These are phyloP conservation scores for Glycine tomentella DNA, from an alignment of 306 rosid species.

Conservation along the genomic window DNA sequence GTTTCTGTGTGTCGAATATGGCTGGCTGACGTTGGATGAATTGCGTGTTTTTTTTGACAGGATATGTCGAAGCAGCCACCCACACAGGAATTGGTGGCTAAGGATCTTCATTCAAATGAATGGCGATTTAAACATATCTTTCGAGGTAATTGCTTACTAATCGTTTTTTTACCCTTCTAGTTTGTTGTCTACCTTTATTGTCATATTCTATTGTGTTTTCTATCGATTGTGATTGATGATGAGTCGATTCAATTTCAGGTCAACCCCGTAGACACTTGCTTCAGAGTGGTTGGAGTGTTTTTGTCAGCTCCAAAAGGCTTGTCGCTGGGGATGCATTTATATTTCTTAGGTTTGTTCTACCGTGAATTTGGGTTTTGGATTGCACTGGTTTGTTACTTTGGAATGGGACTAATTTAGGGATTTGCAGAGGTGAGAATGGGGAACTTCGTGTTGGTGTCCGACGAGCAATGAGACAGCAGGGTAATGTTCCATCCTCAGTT, in stretches of 20 bases:
- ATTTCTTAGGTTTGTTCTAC: conserved; percentile 71
- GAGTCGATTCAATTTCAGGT: conserved; percentile 59
- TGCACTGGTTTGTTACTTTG: background rate
- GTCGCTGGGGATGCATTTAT: conserved; percentile 96
- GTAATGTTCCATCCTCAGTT: conserved; percentile 84
- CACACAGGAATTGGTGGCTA: conserved; percentile 85
- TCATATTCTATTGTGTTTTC: no score
- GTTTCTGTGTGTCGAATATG: background rate
- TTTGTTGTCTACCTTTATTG: background rate
- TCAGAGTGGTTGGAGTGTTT: conserved; percentile 98
- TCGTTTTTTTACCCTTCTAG: background rate
- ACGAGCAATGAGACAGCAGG: conserved; percentile 92
- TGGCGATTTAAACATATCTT: conserved; percentile 93
- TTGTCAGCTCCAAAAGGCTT: conserved; percentile 91
- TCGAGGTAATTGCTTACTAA: conserved; percentile 60
- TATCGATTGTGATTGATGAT: conserved; percentile 27
- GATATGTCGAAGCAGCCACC: conserved; percentile 97
- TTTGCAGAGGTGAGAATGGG: conserved; percentile 85
- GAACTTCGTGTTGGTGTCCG: conserved; percentile 95
- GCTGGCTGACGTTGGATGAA: conserved; percentile 8
- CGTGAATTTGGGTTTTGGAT: background rate
- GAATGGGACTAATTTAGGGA: conserved; percentile 29
- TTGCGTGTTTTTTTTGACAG: conserved; percentile 48
- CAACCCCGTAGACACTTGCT: conserved; percentile 94
- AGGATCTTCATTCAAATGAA: conserved; percentile 78